Conservation (phyloP, 2,329 filamentous ascomycete genomes). For the Fusarium caatingaense region DNA sequence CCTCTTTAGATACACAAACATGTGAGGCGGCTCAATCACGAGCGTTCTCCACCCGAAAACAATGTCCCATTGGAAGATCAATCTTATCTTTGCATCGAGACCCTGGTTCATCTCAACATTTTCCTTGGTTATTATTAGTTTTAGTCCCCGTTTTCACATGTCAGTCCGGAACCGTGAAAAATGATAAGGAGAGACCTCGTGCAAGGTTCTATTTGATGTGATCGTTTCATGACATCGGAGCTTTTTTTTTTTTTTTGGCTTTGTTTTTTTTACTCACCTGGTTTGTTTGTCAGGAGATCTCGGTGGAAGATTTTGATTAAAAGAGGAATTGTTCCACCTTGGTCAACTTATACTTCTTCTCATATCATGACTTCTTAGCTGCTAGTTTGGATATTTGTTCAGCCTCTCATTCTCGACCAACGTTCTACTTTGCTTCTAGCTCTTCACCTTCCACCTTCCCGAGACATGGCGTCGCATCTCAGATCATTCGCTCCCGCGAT, state of each 20-base stretch:
- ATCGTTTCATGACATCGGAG: constrained; percentile 16
- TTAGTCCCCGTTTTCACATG: constrained; percentile 43
- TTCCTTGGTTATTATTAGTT: constrained; percentile 15
- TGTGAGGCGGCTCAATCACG: constrained; percentile 8
- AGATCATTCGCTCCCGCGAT: constrained; percentile 39
- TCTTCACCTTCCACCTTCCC: not conserved
- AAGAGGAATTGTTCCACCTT: not conserved
- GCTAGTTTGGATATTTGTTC: not conserved
- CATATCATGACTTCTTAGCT: constrained; percentile 20
- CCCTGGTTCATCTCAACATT: constrained; percentile 38
- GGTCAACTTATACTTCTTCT: not conserved
- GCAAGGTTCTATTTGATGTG: constrained; percentile 25
- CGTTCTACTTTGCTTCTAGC: not conserved
- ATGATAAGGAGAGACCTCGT: constrained; percentile 25
- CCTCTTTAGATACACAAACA: constrained; percentile 9
- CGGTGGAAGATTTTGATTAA: not conserved
- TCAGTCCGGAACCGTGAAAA: constrained; percentile 27
- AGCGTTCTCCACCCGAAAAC: constrained; percentile 24
- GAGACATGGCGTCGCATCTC: constrained; percentile 32
- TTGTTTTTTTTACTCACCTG: not conserved
- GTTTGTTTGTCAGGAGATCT: constrained; percentile 10
- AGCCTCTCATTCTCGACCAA: not conserved
- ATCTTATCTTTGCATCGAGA: constrained; percentile 29
- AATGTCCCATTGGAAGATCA: constrained; percentile 36
- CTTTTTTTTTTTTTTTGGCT: not conserved